These are phyloP conservation scores for Phytophthora boehmeriae DNA, from an alignment of 352 stramenopile species.

Conservation along the genomic window DNA sequence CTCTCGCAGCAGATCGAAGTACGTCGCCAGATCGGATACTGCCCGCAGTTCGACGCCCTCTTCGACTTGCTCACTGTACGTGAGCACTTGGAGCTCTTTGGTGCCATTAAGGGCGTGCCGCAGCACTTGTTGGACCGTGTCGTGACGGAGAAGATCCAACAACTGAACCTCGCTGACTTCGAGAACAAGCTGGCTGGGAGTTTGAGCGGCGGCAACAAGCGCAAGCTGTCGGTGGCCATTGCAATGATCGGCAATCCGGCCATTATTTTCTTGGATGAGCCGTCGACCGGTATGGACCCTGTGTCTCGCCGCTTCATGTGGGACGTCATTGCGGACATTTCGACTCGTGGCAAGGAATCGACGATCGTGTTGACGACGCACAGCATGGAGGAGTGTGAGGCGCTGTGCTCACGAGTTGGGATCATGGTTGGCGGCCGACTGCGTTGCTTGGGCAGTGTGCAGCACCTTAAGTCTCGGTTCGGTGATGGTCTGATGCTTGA, in stretches of 20 bases:
- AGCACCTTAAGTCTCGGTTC: conserved; percentile 96
- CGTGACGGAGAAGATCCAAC: conserved; percentile 72
- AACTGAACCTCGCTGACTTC: conserved; percentile 84
- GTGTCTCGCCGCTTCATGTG: conserved; percentile 60
- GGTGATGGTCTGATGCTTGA: conserved; percentile 92
- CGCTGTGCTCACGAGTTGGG: conserved; percentile 80
- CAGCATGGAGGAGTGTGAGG: conserved; percentile 82
- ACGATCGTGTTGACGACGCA: conserved; percentile 87
- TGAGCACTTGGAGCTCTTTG: conserved; percentile 91
- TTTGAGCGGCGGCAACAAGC: conserved; percentile 94
- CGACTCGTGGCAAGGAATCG: conserved; percentile 55
- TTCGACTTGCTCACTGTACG: conserved; percentile 85
- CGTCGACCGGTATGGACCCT: conserved; percentile 91
- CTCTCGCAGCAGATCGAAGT: conserved; percentile 63
- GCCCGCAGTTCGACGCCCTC: conserved; percentile 89
- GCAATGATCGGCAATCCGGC: conserved; percentile 92
- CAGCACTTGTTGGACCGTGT: conserved; percentile 75
- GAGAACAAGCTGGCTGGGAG: conserved; percentile 74
- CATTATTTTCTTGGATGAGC: conserved; percentile 91
- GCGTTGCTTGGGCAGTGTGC: conserved; percentile 67
- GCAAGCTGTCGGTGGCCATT: conserved; percentile 92
- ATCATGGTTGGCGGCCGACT: conserved; percentile 88
- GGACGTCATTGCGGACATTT: conserved; percentile 76
- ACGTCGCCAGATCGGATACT: conserved; percentile 87
- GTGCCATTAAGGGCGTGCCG: conserved; percentile 87